Evolutionary conservation across 805 yeast genomes (phyloP).

Genomic region (Wickerhamomyces ciferrii): DNA sequence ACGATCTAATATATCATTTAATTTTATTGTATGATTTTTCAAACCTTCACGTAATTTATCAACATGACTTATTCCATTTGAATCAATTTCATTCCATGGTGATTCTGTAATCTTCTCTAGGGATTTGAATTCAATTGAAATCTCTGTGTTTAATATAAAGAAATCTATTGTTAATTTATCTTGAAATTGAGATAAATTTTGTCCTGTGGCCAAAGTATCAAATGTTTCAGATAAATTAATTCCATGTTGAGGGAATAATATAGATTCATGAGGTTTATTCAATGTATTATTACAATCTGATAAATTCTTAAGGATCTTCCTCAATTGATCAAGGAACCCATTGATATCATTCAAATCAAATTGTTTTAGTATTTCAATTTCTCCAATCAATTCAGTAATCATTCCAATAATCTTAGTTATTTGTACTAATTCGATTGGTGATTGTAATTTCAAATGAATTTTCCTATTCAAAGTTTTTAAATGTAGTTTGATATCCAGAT

Average conservation of each 20-base stretch:
- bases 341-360: conserved; percentile 5
- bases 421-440: conserved; percentile 36
- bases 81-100: conserved; percentile 60
- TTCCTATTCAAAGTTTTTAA: conserved; percentile 33
- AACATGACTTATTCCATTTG: conserved; percentile 44
- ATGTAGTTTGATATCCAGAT: conserved; percentile 36
- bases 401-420: conserved; percentile 29
- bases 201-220: conserved; percentile 17
- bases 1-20: conserved; percentile 33
- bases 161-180: conserved; percentile 48
- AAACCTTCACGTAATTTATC: conserved; percentile 55
- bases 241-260: conserved; percentile 55
- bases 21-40: conserved; percentile 34
- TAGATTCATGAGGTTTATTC: conserved; percentile 46
- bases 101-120: conserved; percentile 42
- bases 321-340: conserved; percentile 9
- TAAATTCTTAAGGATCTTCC: conserved; percentile 19
- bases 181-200: conserved; percentile 24
- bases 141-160: conserved; percentile 55
- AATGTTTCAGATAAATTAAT: conserved; percentile 34
- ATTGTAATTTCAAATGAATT: conserved; percentile 31
- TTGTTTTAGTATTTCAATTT: conserved; percentile 31
- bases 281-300: conserved; percentile 29
- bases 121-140: conserved; percentile 53
- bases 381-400: conserved; percentile 19